These are phyloP conservation scores for Sanghuangporus baumii DNA, from an alignment of 1,284 basidiomycete genomes.

Conservation along the genomic window DNA sequence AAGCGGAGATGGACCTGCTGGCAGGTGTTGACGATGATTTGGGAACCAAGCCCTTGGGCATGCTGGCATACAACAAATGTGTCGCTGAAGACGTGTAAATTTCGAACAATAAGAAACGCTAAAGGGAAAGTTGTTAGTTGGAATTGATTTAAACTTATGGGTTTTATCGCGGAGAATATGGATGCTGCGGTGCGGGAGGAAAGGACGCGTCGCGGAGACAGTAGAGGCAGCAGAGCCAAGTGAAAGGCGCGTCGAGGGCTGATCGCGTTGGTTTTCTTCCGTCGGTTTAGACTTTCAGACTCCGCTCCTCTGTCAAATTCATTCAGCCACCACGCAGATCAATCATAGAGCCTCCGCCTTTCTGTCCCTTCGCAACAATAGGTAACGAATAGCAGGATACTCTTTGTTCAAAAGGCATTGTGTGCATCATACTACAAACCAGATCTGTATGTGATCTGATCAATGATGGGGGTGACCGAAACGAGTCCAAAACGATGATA, in stretches of 20 bases:
- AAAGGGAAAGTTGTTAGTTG: slow-evolving; percentile 13
- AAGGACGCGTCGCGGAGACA: background rate
- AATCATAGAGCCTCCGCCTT: background rate
- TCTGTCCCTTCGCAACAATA: no score
- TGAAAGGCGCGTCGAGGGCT: background rate
- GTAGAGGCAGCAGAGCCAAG: background rate
- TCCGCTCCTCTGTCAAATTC: background rate
- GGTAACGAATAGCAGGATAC: no score
- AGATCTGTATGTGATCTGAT: no score
- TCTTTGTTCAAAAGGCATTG: no score
- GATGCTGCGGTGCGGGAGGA: background rate
- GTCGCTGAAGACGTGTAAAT: background rate
- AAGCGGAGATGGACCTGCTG: slow-evolving; percentile 19
- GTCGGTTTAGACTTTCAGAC: background rate
- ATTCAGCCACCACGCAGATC: background rate
- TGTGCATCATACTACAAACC: no score
- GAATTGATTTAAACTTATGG: background rate
- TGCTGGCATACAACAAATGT: background rate
- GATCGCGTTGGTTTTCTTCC: slow-evolving; percentile 1
- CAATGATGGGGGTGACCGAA: no score
- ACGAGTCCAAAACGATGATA: no score
- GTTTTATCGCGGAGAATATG: background rate
- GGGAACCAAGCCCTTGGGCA: slow-evolving; percentile 3
- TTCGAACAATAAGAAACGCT: background rate
- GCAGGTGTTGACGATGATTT: slow-evolving; percentile 1